phyloP scores from a whole-genome alignment of 352 stramenopile genomes.

The Phytopythium mirpurense region DNA sequence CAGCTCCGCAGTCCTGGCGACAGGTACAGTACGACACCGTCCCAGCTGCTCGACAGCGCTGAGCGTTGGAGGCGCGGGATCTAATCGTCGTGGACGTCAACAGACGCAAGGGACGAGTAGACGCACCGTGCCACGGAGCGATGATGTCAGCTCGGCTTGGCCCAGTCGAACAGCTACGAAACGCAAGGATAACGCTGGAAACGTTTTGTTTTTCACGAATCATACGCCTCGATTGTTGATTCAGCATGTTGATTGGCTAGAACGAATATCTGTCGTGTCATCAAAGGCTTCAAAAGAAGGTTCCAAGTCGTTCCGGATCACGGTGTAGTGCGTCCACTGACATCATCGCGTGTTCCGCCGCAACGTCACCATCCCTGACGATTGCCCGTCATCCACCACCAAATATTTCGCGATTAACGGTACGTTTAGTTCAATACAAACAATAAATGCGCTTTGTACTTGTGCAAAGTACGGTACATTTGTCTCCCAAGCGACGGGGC shows the following conservation, averaged over 20 bases:
- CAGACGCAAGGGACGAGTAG: too few relatives aligned
- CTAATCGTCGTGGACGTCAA: not conserved
- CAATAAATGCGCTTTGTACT: slow-evolving; percentile 3
- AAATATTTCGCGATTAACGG: not conserved
- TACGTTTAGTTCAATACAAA: slow-evolving; percentile 16
- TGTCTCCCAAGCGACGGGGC: not conserved
- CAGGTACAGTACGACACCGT: not conserved
- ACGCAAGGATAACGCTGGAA: not conserved
- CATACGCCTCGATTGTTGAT: not conserved
- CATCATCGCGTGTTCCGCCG: slow-evolving; percentile 23
- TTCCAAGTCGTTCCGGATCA: not conserved
- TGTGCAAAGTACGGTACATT: not conserved
- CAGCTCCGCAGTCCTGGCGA: too few relatives aligned
- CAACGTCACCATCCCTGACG: slow-evolving; percentile 21
- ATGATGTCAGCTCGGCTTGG: not conserved
- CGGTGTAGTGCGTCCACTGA: slow-evolving; percentile 10
- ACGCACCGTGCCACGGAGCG: not conserved
- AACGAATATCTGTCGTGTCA: not conserved
- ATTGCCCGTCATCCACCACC: not conserved
- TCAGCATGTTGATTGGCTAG: not conserved
- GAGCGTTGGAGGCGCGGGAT: not conserved
- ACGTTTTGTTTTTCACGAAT: not conserved
- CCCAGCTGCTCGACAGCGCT: not conserved
- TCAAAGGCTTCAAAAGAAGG: not conserved
- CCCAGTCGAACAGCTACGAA: not conserved